phyloP scores from a whole-genome alignment of 805 yeast species.

The Ogataea methylovora region DNA sequence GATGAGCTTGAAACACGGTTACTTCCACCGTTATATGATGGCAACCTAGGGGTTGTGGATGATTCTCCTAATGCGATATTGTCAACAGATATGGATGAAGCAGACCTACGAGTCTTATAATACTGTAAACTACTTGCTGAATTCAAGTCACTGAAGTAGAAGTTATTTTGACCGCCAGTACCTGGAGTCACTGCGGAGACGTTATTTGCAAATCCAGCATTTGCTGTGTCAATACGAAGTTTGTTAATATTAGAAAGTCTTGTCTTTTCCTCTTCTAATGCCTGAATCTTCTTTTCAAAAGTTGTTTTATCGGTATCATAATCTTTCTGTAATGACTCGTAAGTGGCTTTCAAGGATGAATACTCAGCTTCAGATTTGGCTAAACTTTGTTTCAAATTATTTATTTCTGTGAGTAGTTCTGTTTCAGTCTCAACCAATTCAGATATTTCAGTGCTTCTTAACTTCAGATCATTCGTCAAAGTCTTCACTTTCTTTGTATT shows the following conservation, averaged over 20 bases:
- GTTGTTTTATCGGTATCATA: conserved; percentile 16
- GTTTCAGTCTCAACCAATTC: conserved; percentile 18
- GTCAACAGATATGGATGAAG: conserved; percentile 16
- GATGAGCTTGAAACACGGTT: no score
- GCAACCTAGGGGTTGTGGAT: conserved; percentile 39
- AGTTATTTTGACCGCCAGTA: conserved; percentile 4
- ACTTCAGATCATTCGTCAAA: conserved; percentile 29
- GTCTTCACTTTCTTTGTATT: conserved; percentile 21
- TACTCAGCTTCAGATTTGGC: conserved; percentile 8
- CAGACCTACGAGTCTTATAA: conserved; percentile 15
- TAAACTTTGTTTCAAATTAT: conserved; percentile 7
- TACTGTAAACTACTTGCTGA: conserved; percentile 16
- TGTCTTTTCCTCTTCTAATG: conserved; percentile 21
- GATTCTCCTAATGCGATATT: conserved; percentile 41
- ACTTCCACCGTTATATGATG: no score
- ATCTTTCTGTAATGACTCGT: conserved; percentile 24
- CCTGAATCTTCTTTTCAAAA: conserved; percentile 17
- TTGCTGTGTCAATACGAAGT: conserved; percentile 6
- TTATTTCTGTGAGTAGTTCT: conserved; percentile 10
- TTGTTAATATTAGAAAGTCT: conserved; percentile 8
- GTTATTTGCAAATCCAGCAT: conserved; percentile 7
- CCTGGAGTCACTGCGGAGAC: no score
- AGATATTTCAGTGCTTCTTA: conserved; percentile 18
- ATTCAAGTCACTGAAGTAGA: conserved; percentile 25
- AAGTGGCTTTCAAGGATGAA: conserved; percentile 16